Evolutionary conservation across 495 filamentous ascomycete genomes (phyloP).

Genomic region (Trichoderma asperelloides): DNA sequence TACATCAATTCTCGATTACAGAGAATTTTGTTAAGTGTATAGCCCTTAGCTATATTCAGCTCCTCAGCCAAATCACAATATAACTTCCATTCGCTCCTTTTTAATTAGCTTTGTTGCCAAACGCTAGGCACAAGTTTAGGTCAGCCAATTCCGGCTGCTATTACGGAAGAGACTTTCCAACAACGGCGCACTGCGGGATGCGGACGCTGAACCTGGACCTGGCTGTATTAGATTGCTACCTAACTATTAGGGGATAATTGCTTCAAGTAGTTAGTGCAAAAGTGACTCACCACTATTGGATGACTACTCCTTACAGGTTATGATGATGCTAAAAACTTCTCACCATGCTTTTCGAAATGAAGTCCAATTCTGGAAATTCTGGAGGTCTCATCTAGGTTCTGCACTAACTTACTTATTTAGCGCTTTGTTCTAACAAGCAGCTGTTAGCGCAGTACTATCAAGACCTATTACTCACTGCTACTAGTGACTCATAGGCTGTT

Average conservation of each 20-base stretch:
- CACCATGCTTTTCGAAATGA: neutral
- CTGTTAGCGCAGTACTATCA: neutral
- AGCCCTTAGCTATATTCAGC: no score
- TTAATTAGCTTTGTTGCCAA: no score
- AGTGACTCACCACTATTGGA: neutral
- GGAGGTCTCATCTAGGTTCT: neutral
- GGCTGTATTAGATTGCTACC: neutral
- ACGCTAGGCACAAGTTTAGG: no score
- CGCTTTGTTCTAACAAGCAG: neutral
- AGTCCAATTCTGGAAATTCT: neutral
- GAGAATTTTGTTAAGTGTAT: no score
- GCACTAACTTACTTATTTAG: neutral
- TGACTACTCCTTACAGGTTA: neutral
- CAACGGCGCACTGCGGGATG: no score
- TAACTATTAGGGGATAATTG: neutral
- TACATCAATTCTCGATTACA: no score
- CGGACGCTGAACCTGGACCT: no score
- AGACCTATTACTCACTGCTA: neutral
- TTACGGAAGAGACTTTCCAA: no score
- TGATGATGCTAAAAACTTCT: neutral
- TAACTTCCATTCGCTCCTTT: no score
- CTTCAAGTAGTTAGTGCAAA: neutral
- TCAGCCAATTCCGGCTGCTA: no score
- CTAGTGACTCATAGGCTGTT: neutral
- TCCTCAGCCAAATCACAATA: no score